Conservation (phyloP, 1,139 yeast species). For the Geotrichum candidum region DNA sequence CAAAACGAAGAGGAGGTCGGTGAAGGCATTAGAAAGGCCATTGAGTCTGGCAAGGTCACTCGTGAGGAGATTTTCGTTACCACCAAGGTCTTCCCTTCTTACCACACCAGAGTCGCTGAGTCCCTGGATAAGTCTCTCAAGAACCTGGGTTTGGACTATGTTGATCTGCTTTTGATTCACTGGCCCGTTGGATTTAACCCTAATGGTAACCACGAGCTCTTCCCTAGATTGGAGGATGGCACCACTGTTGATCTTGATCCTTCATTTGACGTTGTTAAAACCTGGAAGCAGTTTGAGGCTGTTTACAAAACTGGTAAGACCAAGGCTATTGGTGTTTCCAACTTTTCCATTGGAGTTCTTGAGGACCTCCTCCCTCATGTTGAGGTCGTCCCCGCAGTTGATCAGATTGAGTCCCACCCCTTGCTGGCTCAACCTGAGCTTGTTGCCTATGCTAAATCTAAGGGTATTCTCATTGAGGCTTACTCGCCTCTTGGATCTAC, state of each 20-base stretch:
- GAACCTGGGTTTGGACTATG: constrained; percentile 68
- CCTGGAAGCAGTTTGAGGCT: constrained; percentile 66
- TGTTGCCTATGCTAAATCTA: constrained; percentile 46
- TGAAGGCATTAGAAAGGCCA: constrained; percentile 43
- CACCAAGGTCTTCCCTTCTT: constrained; percentile 71
- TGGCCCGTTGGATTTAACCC: constrained; percentile 68
- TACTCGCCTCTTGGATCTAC: constrained; percentile 76
- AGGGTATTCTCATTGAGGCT: constrained; percentile 61
- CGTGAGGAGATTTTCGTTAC: constrained; percentile 70
- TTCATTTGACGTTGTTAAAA: constrained; percentile 54
- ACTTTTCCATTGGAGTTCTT: constrained; percentile 54
- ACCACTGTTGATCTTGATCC: constrained; percentile 40
- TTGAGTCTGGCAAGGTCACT: constrained; percentile 59
- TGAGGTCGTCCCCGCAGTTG: constrained; percentile 57
- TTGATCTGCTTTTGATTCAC: constrained; percentile 78
- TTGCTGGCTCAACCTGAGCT: constrained; percentile 64
- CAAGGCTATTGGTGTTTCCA: constrained; percentile 74
- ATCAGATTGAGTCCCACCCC: constrained; percentile 76
- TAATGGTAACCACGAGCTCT: constrained; percentile 37
- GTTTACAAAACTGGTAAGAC: constrained; percentile 52
- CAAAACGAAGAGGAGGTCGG: constrained; percentile 65
- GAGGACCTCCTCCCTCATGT: constrained; percentile 49
- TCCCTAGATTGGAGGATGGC: constrained; percentile 44
- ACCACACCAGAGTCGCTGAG: constrained; percentile 53
- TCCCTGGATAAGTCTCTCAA: constrained; percentile 59